A percentile compares a stretch with the other conserved stretches of the same genome.
Evolutionary conservation across 202 grass and related monocot genomes (phyloP).

Genomic region (Thinopyrum obtusiflorum): DNA sequence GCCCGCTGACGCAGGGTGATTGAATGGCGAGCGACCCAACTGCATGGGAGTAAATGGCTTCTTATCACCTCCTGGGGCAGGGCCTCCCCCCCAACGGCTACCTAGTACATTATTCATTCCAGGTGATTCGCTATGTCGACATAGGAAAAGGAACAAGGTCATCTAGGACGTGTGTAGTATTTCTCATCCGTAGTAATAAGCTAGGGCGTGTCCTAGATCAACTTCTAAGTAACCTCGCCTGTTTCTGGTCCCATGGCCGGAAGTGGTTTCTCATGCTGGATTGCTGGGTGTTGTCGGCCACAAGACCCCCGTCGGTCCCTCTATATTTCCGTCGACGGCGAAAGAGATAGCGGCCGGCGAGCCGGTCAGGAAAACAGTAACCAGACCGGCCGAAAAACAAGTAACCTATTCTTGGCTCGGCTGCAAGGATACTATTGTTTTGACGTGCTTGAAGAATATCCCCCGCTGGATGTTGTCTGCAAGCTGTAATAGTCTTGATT

Average conservation of each 20-base stretch:
- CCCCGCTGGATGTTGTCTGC: background rate
- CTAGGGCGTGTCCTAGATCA: background rate
- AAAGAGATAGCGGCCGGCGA: too few species aligned
- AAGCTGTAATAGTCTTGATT: background rate
- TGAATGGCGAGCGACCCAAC: constrained; percentile 23
- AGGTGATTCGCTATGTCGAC: background rate
- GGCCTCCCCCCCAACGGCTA: constrained; percentile 30
- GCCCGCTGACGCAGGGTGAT: constrained; percentile 27
- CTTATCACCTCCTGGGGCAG: background rate
- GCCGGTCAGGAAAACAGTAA: too few species aligned
- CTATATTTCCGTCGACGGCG: too few species aligned
- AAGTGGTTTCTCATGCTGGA: background rate
- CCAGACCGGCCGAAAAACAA: background rate
- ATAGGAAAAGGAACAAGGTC: background rate
- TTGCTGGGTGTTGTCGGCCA: too few species aligned
- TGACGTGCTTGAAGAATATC: background rate
- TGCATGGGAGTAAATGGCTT: constrained; percentile 11
- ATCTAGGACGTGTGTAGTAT: background rate
- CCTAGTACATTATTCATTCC: background rate
- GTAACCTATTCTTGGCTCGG: background rate
- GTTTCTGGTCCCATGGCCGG: background rate
- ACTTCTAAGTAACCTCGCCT: background rate
- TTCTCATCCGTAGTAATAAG: background rate
- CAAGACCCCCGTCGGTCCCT: too few species aligned
- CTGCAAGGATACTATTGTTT: background rate